Conservation (phyloP, 2,329 filamentous ascomycete species). For the Hirsutella thompsonii region DNA sequence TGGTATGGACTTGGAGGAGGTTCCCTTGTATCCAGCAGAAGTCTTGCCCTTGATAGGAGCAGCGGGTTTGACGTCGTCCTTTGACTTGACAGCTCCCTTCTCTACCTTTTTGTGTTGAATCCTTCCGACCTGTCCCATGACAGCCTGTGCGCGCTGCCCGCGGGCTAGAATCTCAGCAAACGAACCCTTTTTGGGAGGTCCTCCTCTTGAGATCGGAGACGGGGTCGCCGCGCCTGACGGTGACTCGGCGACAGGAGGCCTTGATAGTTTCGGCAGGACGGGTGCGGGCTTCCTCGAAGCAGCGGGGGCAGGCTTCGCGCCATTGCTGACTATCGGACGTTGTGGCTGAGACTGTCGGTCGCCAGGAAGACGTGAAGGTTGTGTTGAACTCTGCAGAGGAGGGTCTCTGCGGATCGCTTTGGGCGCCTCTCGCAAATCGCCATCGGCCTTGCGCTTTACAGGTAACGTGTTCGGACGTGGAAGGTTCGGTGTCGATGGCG, state of each 20-base stretch:
- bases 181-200: slow-evolving; percentile 56
- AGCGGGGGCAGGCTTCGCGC: slow-evolving; percentile 6
- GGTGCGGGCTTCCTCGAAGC: slow-evolving; percentile 11
- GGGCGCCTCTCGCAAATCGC: slow-evolving; percentile 27
- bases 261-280: slow-evolving; percentile 11
- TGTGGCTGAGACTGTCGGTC: neutral
- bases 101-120: slow-evolving; percentile 66
- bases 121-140: slow-evolving; percentile 50
- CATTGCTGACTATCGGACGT: slow-evolving; percentile 2
- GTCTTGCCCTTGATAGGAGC: slow-evolving; percentile 16
- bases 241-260: slow-evolving; percentile 9
- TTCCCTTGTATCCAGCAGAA: slow-evolving; percentile 16
- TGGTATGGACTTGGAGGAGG: slow-evolving; percentile 15
- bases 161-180: slow-evolving; percentile 64
- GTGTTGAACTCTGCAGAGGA: slow-evolving; percentile 5
- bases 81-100: slow-evolving; percentile 42
- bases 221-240: slow-evolving; percentile 18
- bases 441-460: slow-evolving; percentile 45
- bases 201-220: slow-evolving; percentile 25
- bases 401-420: slow-evolving; percentile 27
- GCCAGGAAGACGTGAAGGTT: neutral
- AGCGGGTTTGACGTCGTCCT: slow-evolving; percentile 25
- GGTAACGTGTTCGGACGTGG: slow-evolving; percentile 13
- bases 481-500: slow-evolving; percentile 18
- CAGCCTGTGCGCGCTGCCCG: slow-evolving; percentile 51